A percentile compares a stretch with the other conserved stretches of the same genome.
Evolutionary conservation across 805 yeast species (phyloP).

Genomic region (Candida saitoana): DNA sequence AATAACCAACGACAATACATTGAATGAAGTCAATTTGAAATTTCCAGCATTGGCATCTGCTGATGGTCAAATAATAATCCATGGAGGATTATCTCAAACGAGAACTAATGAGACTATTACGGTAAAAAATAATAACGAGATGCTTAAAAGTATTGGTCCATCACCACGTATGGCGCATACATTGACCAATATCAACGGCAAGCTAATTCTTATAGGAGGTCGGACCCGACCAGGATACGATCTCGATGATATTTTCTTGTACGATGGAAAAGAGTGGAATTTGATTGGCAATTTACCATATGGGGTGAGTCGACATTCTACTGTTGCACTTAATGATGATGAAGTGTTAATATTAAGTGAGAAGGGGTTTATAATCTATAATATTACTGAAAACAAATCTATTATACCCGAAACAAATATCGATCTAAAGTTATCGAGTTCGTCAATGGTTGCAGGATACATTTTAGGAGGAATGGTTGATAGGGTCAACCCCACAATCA

Average conservation of each 20-base stretch:
- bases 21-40: conserved; percentile 28
- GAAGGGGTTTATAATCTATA: neutral
- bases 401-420: neutral
- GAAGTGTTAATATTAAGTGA: conserved; percentile 46
- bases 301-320: conserved; percentile 50
- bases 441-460: conserved; percentile 38
- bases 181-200: conserved; percentile 28
- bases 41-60: conserved; percentile 36
- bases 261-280: conserved; percentile 34
- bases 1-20: conserved; percentile 3
- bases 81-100: conserved; percentile 41
- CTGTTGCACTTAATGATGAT: conserved; percentile 23
- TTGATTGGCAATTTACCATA: conserved; percentile 34
- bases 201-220: conserved; percentile 57
- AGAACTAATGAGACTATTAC: conserved; percentile 14
- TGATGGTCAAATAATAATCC: conserved; percentile 21
- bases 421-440: conserved; percentile 21
- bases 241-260: conserved; percentile 29
- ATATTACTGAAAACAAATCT: neutral
- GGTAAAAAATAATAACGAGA: conserved; percentile 2
- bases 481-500: conserved; percentile 25
- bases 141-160: conserved; percentile 15
- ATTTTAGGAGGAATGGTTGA: conserved; percentile 47
- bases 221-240: conserved; percentile 54
- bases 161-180: conserved; percentile 59